Base-by-base conservation (phyloP, 148 eudicot genomes). In the Amaranthus hypochondriacus region DNA sequence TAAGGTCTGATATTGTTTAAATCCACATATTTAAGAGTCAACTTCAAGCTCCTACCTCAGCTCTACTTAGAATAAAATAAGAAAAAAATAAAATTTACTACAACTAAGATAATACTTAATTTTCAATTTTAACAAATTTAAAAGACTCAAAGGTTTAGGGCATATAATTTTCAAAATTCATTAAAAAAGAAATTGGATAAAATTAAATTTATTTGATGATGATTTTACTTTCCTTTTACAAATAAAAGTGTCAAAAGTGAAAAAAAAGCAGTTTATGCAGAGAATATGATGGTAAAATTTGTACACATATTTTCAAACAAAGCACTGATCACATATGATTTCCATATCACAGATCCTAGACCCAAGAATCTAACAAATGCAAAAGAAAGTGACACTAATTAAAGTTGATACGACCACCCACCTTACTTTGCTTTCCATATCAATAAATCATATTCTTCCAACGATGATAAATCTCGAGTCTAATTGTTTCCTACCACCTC, bases 351-450 rank as follows among this genome's bases (percentile, higher is more conserved):
- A 66, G 4, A 14, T 66, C 69, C 18, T n/a, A 48, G 8, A 48
- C 53, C 68, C 13, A 65, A 65, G 51, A 65, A 48, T 48, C n/a
- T 9, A 48, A n/a, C 54, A 66, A 48, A 48, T 48, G 42, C 42
- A 48, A 48, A 48, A 66, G 12, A 46, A 64, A 64, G 67, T 63
- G 67, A 63, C 67, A 13, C 67, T 43, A 28, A 28, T 28, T 28
- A 66, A 66, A 48, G 69, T 66, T 5, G 11, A 15, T 28, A 8
- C 4, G 39, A 60, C 46, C 44, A 48, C 43, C 63, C 18, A 49
- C 55, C 18, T 15, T 15, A 7, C 53, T 66, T 66, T 46, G 39
- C 42, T 66, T 66, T 39, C 54, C 69, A 60, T 10, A 11, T 65
- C 54, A 66, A 39, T 49, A 66, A 48, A 66, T 66, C 69, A 48